Conservation (phyloP, 345 rosid species). For the Brassica napus region DNA sequence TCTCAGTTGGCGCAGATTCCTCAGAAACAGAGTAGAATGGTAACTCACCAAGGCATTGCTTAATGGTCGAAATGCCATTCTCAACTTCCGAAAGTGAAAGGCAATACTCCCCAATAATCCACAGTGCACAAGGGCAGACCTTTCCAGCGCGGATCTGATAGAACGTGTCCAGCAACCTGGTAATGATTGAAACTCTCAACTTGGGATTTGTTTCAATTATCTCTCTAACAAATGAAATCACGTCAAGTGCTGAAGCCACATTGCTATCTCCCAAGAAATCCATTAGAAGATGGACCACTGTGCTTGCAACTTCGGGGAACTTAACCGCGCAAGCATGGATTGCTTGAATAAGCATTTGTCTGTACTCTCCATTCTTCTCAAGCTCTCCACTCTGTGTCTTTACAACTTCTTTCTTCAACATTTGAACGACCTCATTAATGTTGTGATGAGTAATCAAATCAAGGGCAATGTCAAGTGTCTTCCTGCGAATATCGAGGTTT, state of each 20-base stretch:
- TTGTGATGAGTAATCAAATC: slow-evolving; percentile 78
- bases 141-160: slow-evolving; percentile 86
- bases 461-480: slow-evolving; percentile 81
- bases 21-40: slow-evolving; percentile 73
- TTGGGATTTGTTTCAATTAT: slow-evolving; percentile 84
- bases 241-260: slow-evolving; percentile 88
- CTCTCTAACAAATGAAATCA: slow-evolving; percentile 75
- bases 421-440: slow-evolving; percentile 74
- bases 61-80: slow-evolving; percentile 75
- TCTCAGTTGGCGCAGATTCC: slow-evolving; percentile 66
- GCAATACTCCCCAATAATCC: slow-evolving; percentile 93
- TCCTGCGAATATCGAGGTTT: slow-evolving; percentile 78
- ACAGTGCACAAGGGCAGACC: slow-evolving; percentile 88
- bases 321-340: slow-evolving; percentile 86
- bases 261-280: slow-evolving; percentile 90
- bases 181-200: slow-evolving; percentile 80
- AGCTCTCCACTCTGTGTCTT: slow-evolving; percentile 89
- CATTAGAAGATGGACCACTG: slow-evolving; percentile 88
- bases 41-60: slow-evolving; percentile 87
- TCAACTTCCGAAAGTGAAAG: slow-evolving; percentile 84
- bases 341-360: slow-evolving; percentile 94
- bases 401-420: slow-evolving; percentile 85
- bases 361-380: slow-evolving; percentile 88
- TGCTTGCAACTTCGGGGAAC: slow-evolving; percentile 95
- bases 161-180: slow-evolving; percentile 83